Evolutionary conservation across 1,139 yeast genomes (phyloP), one percentile per base, ranked within the genome.

Genomic region (Suhomyces coccinellae): DNA sequence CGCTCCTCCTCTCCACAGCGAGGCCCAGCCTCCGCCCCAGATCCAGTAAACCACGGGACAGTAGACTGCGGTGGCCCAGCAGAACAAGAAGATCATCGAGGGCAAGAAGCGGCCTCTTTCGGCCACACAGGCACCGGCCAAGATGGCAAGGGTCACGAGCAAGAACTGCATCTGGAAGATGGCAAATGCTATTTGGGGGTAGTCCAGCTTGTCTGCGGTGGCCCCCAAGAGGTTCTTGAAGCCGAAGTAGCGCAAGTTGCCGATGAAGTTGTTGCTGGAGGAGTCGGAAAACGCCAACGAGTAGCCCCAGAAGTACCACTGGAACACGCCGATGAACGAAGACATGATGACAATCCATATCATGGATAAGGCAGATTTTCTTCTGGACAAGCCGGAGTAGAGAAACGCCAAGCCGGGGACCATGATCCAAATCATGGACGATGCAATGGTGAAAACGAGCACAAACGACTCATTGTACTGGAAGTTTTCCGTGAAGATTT

Each of bases 301-400:
- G 63, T 88, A 93, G 20, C 98, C 98, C 98, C 98, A 93, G 61
- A 93, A 89, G 66, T 90, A 93, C 98, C 98, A 93, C 63, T 89
- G 97, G 61, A 89, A 80, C 44, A 82, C 74, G 2, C 89, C 91
- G n/a, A 91, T 83, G 53, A 85, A 77, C 13, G 88, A 82, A 6
- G 91, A 80, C 79, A 86, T 80, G 43, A 89, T 65, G 12, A 82
- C 82, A 14, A 85, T 82, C 89, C 96, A 90, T 43, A 93, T 84
- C 81, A 90, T 80, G 17, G 95, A 86, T 43, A 91, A 73, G 0
- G 98, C 97, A 26, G 91, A 83, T 66, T 91, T 91, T 59, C 98
- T 76, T 60, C 98, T 76, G 17, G 97, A 95, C 52, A 93, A 75
- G 12, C 99, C 99, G 8, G 96, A 86, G 66, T 93, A 93, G 40